Conservation (phyloP, 768 basidiomycete species). For the Leccinum uliginosum region DNA sequence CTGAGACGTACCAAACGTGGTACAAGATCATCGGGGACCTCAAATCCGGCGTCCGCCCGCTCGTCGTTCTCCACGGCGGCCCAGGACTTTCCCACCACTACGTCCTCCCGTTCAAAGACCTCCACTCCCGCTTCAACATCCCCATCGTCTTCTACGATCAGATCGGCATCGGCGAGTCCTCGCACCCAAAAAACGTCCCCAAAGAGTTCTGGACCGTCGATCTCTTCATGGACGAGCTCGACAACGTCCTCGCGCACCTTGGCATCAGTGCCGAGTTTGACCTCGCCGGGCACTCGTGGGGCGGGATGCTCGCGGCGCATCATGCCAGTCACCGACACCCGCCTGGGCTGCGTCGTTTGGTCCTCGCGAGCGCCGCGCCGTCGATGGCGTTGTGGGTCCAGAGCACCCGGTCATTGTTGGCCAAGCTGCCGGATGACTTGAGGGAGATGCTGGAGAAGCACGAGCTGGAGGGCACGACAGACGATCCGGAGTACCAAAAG, state of each 20-base stretch:
- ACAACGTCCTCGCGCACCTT: slow-evolving; percentile 42
- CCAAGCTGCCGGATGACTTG: slow-evolving; percentile 25
- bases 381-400: slow-evolving; percentile 28
- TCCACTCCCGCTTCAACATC: slow-evolving; percentile 27
- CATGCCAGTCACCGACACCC: slow-evolving; percentile 39
- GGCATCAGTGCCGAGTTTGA: slow-evolving; percentile 38
- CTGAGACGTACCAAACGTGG: slow-evolving; percentile 37
- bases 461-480: slow-evolving; percentile 32
- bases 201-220: slow-evolving; percentile 42
- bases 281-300: slow-evolving; percentile 57
- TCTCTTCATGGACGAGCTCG: slow-evolving; percentile 52
- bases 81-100: slow-evolving; percentile 39
- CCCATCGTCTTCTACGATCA: slow-evolving; percentile 52
- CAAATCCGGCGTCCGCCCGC: slow-evolving; percentile 27
- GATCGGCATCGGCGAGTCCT: slow-evolving; percentile 43
- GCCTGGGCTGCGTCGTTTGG: slow-evolving; percentile 33
- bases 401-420: slow-evolving; percentile 24
- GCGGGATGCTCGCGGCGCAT: slow-evolving; percentile 46
- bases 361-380: slow-evolving; percentile 32
- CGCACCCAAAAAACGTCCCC: slow-evolving; percentile 32
- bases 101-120: slow-evolving; percentile 35
- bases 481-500: slow-evolving; percentile 31
- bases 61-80: slow-evolving; percentile 46
- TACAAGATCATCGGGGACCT: slow-evolving; percentile 43
- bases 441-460: slow-evolving; percentile 28